phyloP scores from a whole-genome alignment of 768 basidiomycete species.

The Neoboletus brunneissimus region DNA sequence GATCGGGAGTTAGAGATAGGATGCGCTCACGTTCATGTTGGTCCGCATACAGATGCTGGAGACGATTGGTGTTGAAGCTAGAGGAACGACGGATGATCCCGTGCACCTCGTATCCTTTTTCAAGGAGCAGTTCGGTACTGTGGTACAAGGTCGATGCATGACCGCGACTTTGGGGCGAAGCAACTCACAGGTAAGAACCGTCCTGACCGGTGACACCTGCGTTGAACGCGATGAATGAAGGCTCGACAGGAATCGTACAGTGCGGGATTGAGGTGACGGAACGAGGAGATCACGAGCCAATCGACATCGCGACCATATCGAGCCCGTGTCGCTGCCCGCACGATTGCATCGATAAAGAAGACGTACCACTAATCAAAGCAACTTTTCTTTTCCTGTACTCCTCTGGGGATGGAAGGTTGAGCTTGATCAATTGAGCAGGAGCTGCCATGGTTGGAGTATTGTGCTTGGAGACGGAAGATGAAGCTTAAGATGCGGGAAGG shows the following conservation, averaged over 20 bases:
- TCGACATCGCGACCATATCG: neutral
- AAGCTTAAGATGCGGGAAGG: constrained; percentile 10
- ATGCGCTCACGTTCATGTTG: constrained; percentile 77
- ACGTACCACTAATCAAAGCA: constrained; percentile 83
- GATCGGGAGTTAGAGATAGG: neutral
- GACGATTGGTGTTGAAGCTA: constrained; percentile 94
- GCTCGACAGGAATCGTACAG: neutral
- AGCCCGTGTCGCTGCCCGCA: neutral
- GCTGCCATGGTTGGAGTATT: constrained; percentile 15
- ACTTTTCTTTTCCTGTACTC: constrained; percentile 90
- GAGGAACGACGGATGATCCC: constrained; percentile 97
- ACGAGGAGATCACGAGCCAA: neutral
- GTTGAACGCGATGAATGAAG: constrained; percentile 10
- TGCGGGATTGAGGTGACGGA: neutral
- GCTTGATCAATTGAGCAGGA: constrained; percentile 41
- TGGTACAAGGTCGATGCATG: constrained; percentile 4
- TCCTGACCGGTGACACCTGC: constrained; percentile 95
- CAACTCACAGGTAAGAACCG: constrained; percentile 85
- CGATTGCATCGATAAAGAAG: constrained; percentile 1
- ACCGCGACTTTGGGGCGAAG: neutral
- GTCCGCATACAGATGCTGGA: constrained; percentile 92
- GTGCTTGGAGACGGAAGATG: neutral
- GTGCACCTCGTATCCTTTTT: constrained; percentile 90
- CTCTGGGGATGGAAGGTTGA: constrained; percentile 65
- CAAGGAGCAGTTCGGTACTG: constrained; percentile 80